Conservation (phyloP, 2,329 filamentous ascomycete species). For the Drechslerella coelobrocha region DNA sequence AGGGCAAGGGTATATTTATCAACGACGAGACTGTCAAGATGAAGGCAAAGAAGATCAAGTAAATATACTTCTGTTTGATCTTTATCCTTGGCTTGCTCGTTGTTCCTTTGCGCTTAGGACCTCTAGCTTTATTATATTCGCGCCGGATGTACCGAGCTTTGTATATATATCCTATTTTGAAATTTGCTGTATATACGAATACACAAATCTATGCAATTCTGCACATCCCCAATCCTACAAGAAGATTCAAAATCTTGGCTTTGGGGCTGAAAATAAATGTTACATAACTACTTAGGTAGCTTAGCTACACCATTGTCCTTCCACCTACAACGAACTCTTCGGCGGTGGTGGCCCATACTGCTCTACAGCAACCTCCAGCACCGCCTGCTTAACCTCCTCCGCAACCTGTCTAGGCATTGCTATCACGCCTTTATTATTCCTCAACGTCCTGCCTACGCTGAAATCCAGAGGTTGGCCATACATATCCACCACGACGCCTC, state of each 20-base stretch:
- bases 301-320: not conserved
- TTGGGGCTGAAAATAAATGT: not conserved
- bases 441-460: conserved; percentile 80
- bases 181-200: conserved; percentile 20
- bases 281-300: no score
- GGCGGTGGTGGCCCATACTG: conserved; percentile 14
- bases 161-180: conserved; percentile 33
- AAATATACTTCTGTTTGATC: conserved; percentile 56
- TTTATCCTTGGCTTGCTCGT: conserved; percentile 11
- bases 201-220: conserved; percentile 13
- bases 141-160: conserved; percentile 36
- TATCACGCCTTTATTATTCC: conserved; percentile 90
- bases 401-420: conserved; percentile 82
- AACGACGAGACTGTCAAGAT: conserved; percentile 97
- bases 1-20: conserved; percentile 93
- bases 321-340: conserved; percentile 39
- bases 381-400: conserved; percentile 75
- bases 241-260: not conserved
- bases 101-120: no score
- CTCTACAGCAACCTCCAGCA: conserved; percentile 70
- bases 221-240: no score
- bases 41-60: conserved; percentile 98
- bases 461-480: conserved; percentile 87
- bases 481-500: conserved; percentile 88
- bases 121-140: no score